Evolutionary conservation across 257 asterid genomes (phyloP).

Genomic region (Forsythia suspensa): DNA sequence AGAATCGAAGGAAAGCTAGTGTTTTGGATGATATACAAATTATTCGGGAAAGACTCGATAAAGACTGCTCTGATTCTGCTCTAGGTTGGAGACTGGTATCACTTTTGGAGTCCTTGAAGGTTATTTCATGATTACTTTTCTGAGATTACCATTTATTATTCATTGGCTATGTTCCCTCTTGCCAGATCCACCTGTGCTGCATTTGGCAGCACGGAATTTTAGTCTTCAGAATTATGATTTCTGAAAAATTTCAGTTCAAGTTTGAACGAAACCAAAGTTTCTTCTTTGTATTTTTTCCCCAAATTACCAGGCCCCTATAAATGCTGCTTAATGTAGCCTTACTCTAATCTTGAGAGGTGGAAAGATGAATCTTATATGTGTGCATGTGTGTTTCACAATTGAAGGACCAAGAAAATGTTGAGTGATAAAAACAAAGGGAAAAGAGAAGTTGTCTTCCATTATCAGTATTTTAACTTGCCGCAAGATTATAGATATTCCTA

Average conservation of each 20-base stretch:
- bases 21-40: slow-evolving; percentile 33
- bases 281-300: neutral
- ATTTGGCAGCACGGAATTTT: neutral
- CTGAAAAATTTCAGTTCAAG: neutral
- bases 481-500: neutral
- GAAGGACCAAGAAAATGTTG: neutral
- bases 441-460: neutral
- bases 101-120: slow-evolving; percentile 49
- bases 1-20: slow-evolving; percentile 28
- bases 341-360: neutral
- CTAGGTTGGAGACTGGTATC: slow-evolving; percentile 35
- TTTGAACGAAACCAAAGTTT: neutral
- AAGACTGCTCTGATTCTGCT: slow-evolving; percentile 23
- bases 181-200: neutral
- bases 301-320: neutral
- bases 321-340: neutral
- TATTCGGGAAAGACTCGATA: slow-evolving; percentile 32
- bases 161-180: neutral
- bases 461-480: neutral
- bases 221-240: too few relatives aligned
- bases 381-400: neutral
- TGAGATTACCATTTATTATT: neutral
- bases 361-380: neutral
- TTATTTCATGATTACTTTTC: slow-evolving; percentile 20
- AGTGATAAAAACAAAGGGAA: neutral